A percentile compares a stretch with the other conserved stretches of the same genome.
These are phyloP conservation scores for Multifurca ochricompacta DNA, from an alignment of 768 basidiomycete species.

Conservation along the genomic window DNA sequence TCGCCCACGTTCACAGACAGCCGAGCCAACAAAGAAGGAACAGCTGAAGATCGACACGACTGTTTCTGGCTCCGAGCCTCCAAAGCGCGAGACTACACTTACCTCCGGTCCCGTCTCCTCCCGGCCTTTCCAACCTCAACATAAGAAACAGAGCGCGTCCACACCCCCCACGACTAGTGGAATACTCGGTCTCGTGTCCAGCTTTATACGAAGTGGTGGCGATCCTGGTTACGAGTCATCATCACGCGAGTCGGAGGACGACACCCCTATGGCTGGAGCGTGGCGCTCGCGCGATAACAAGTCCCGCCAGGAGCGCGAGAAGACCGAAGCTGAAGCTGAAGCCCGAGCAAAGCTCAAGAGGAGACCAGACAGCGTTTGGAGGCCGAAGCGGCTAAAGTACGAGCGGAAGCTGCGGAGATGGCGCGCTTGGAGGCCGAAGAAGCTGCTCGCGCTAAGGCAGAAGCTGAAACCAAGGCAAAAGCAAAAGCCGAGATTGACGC, in stretches of 20 bases:
- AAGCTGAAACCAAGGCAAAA: background rate
- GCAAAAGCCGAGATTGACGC: background rate
- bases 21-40: slow-evolving; percentile 18
- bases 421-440: background rate
- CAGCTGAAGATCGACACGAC: slow-evolving; percentile 9
- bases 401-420: background rate
- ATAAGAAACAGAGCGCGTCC: slow-evolving; percentile 12
- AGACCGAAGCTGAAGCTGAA: slow-evolving; percentile 2
- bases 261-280: slow-evolving; percentile 8
- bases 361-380: slow-evolving; percentile 3
- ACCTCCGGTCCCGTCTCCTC: background rate
- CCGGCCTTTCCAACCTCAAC: background rate
- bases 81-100: background rate
- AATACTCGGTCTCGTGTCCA: slow-evolving; percentile 3
- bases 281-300: slow-evolving; percentile 11
- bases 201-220: background rate
- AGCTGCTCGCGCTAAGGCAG: background rate
- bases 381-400: slow-evolving; percentile 6
- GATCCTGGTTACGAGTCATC: slow-evolving; percentile 17
- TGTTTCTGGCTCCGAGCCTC: background rate
- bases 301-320: slow-evolving; percentile 9
- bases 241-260: slow-evolving; percentile 15
- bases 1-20: slow-evolving; percentile 11
- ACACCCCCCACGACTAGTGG: background rate
- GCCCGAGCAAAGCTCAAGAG: slow-evolving; percentile 2